phyloP scores from a whole-genome alignment of 2,329 filamentous ascomycete species.

The Aspergillus uvarum region DNA sequence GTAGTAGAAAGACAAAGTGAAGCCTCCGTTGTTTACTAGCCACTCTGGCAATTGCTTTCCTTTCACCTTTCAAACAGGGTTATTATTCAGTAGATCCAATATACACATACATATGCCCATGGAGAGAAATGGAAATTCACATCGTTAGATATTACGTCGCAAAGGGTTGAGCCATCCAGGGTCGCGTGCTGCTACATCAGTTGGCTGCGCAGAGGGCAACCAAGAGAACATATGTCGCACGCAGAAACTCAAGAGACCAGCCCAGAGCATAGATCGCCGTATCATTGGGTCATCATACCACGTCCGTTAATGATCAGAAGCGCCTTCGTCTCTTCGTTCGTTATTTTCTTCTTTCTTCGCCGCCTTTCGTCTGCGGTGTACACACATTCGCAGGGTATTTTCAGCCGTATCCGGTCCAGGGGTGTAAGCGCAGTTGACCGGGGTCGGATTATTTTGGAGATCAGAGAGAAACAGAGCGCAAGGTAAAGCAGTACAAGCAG shows the following conservation, averaged over 20 bases:
- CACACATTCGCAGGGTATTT: conserved; percentile 2
- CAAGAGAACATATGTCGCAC: no score
- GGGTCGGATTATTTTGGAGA: conserved; percentile 1
- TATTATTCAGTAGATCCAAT: neutral
- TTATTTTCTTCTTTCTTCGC: neutral
- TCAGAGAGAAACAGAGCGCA: conserved; percentile 6
- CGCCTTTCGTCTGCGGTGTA: neutral
- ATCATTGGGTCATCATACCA: conserved; percentile 4
- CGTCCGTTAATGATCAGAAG: conserved; percentile 6
- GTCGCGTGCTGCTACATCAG: neutral
- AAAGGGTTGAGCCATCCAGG: conserved; percentile 1
- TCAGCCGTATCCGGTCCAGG: conserved; percentile 5
- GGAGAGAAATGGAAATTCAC: neutral
- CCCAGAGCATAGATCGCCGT: neutral
- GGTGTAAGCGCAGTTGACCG: neutral
- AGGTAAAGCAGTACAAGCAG: neutral
- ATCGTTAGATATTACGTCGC: conserved; percentile 3
- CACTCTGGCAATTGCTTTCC: neutral
- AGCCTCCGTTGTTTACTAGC: no score
- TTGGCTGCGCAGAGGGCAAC: neutral
- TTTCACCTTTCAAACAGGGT: neutral
- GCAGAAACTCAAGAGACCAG: neutral
- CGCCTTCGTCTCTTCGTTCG: neutral
- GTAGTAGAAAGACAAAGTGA: no score
- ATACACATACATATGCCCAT: conserved; percentile 1